Evolutionary conservation across 306 rosid genomes (phyloP).

Genomic region (Castanea sativa): DNA sequence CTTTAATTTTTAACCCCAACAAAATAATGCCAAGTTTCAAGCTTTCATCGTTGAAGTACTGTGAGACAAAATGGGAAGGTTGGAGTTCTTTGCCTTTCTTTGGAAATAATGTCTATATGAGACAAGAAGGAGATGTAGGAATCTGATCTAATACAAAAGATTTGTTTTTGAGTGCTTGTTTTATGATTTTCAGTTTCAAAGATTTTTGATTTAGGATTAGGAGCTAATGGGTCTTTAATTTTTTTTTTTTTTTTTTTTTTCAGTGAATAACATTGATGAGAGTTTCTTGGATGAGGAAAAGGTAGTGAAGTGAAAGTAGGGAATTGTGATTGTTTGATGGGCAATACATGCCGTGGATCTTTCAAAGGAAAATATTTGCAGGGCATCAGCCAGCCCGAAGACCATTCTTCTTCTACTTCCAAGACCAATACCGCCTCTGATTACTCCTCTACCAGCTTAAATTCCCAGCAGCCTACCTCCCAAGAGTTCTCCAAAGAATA

Average conservation of each 20-base stretch:
- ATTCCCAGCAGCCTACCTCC: conserved; percentile 32
- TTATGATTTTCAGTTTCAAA: background rate
- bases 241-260: background rate
- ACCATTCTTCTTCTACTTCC: conserved; percentile 32
- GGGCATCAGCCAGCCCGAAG: conserved; percentile 68
- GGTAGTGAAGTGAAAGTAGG: conserved; percentile 29
- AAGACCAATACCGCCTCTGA: conserved; percentile 56
- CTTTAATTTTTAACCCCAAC: background rate
- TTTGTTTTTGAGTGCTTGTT: background rate
- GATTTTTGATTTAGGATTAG: background rate
- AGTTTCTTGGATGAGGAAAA: conserved; percentile 47
- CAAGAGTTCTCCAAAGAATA: conserved; percentile 45
- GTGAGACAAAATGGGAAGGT: background rate
- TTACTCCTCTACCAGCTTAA: conserved; percentile 40
- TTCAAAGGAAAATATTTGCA: conserved; percentile 62
- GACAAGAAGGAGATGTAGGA: background rate
- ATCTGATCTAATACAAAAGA: background rate
- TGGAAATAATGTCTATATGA: background rate
- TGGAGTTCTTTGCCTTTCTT: background rate
- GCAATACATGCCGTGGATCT: conserved; percentile 99
- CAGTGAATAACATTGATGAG: conserved; percentile 32
- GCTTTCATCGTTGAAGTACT: background rate
- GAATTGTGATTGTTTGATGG: conserved; percentile 65
- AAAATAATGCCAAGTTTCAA: background rate
- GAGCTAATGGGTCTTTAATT: background rate